A percentile compares a stretch with the other conserved stretches of the same genome.
phyloP scores from a whole-genome alignment of 352 stramenopile species.

The Phytopythium montanum region DNA sequence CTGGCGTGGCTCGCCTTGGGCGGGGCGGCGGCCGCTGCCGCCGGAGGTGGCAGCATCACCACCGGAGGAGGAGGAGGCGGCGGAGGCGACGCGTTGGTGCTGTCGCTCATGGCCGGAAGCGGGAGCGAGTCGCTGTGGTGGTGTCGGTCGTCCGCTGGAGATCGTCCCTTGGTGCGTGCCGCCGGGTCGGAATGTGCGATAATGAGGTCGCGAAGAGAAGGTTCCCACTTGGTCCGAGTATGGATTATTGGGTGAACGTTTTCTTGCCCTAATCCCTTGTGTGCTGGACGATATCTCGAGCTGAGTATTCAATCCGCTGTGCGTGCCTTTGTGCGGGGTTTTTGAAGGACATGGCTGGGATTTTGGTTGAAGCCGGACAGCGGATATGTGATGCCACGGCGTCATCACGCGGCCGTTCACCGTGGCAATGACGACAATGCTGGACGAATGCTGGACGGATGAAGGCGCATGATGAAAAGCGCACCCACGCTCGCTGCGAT shows the following conservation, averaged over 20 bases:
- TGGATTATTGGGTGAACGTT: too few relatives aligned
- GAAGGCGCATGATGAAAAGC: too few relatives aligned
- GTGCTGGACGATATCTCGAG: background rate
- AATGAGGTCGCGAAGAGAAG: background rate
- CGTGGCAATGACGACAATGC: background rate
- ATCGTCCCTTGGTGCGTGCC: background rate
- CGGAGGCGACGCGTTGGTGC: background rate
- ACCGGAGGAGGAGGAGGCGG: background rate
- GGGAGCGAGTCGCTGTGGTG: background rate
- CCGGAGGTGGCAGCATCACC: slow-evolving; percentile 9
- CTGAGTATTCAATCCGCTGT: slow-evolving; percentile 4
- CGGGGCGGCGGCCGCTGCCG: background rate
- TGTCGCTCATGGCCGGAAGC: background rate
- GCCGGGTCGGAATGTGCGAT: background rate
- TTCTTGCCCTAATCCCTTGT: background rate
- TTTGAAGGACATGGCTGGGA: slow-evolving; percentile 2
- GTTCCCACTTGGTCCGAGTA: too few relatives aligned
- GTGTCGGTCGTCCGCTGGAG: background rate
- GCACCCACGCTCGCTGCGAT: too few relatives aligned
- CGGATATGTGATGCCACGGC: slow-evolving; percentile 4
- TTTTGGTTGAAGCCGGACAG: slow-evolving; percentile 4
- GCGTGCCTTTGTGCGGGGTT: background rate
- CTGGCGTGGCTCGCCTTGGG: slow-evolving; percentile 18
- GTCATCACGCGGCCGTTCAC: background rate
- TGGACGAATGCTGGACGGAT: background rate